Conservation (phyloP, 768 basidiomycete genomes). For the Heimioporus sp. region DNA sequence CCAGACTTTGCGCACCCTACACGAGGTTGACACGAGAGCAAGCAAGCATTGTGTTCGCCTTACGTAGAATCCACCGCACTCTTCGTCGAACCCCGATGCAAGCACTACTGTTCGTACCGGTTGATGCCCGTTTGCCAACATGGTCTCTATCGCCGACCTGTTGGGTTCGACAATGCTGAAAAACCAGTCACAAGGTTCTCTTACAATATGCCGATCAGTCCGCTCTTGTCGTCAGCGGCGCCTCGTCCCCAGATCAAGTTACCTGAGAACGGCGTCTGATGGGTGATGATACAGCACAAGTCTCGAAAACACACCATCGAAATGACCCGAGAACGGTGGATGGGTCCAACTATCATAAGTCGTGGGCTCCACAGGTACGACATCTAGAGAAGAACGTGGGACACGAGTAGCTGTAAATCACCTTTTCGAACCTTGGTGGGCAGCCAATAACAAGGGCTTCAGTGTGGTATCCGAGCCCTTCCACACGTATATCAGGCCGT, state of each 20-base stretch:
- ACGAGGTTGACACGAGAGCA: background rate
- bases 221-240: conserved; percentile 58
- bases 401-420: background rate
- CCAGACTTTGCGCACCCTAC: conserved; percentile 56
- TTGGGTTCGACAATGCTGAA: background rate
- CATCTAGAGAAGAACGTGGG: conserved; percentile 40
- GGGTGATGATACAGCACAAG: background rate
- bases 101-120: conserved; percentile 64
- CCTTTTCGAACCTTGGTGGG: conserved; percentile 47
- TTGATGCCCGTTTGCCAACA: conserved; percentile 59
- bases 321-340: conserved; percentile 63
- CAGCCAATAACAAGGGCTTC: conserved; percentile 56
- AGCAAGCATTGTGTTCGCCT: background rate
- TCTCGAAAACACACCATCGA: conserved; percentile 41
- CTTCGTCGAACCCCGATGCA: conserved; percentile 77
- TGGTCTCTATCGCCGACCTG: conserved; percentile 58
- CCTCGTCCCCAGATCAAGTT: conserved; percentile 51
- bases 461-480: conserved; percentile 44
- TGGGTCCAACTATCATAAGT: conserved; percentile 57
- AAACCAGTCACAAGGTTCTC: background rate
- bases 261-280: conserved; percentile 17
- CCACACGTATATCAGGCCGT: conserved; percentile 60
- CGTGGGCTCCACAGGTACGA: conserved; percentile 61
- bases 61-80: conserved; percentile 53
- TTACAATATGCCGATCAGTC: conserved; percentile 66